Percentiles rank a stretch among this genome's conserved stretches.
Evolutionary conservation across 306 rosid genomes (phyloP).

Genomic region (Delonix regia): DNA sequence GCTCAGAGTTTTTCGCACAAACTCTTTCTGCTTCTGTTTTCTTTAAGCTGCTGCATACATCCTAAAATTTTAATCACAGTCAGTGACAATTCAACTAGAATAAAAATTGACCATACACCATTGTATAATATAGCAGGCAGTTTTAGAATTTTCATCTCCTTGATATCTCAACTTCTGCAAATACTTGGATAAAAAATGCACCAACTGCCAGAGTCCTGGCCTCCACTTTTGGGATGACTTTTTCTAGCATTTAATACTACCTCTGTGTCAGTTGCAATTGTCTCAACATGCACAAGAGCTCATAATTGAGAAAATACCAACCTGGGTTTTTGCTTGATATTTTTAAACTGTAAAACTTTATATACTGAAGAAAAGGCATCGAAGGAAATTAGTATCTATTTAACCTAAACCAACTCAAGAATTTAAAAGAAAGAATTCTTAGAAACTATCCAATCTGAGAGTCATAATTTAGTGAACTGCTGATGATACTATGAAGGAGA

Average conservation of each 20-base stretch:
- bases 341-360: neutral
- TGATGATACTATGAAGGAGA: neutral
- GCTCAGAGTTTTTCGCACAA: conserved; percentile 40
- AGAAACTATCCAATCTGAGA: neutral
- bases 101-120: neutral
- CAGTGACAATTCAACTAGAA: conserved; percentile 20
- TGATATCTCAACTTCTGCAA: neutral
- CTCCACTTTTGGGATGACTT: neutral
- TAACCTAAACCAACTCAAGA: too few species aligned
- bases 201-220: neutral
- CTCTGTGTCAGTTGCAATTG: neutral
- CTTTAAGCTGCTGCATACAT: conserved; percentile 41
- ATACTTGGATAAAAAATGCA: neutral
- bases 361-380: neutral
- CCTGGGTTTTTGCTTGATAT: neutral
- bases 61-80: conserved; percentile 45
- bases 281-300: neutral
- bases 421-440: neutral
- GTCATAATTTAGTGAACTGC: neutral
- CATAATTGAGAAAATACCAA: neutral
- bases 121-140: neutral
- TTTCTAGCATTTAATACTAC: neutral
- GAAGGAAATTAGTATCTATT: neutral
- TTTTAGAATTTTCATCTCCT: neutral
- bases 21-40: conserved; percentile 35